Conservation (phyloP, 176 grass and related monocot genomes). For the Oryza meyeriana region DNA sequence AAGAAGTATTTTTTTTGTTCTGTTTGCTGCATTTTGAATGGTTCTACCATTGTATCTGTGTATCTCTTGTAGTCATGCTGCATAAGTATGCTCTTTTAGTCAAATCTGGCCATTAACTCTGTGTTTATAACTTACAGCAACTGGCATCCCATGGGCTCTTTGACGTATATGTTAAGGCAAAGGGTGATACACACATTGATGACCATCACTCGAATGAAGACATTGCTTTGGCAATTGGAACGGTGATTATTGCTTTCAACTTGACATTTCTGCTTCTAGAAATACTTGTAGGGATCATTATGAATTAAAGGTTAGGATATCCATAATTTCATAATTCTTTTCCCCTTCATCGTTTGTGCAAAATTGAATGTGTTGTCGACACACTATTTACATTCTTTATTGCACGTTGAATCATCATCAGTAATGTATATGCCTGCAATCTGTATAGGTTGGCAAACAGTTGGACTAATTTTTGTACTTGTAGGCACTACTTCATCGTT, state of each 20-base stretch:
- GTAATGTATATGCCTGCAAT: background rate
- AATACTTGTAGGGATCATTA: background rate
- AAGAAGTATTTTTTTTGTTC: conserved; percentile 3
- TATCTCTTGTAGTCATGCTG: conserved; percentile 4
- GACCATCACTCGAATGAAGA: conserved; percentile 99
- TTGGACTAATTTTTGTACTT: background rate
- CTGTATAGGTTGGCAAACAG: background rate
- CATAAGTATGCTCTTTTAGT: background rate
- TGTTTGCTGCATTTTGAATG: background rate
- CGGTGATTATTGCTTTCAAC: conserved; percentile 50
- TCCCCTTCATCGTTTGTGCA: background rate
- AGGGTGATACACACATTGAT: conserved; percentile 93
- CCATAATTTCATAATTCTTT: background rate
- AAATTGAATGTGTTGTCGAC: background rate
- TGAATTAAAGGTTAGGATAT: conserved; percentile 2
- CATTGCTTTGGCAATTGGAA: conserved; percentile 93
- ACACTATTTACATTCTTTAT: background rate
- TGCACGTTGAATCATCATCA: background rate
- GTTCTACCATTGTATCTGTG: background rate
- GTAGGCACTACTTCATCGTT: background rate
- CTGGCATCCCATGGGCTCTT: conserved; percentile 91
- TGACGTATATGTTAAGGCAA: conserved; percentile 79
- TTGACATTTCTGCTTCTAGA: conserved; percentile 5
- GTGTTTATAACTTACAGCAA: conserved; percentile 58
- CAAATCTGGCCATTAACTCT: conserved; percentile 28